Percentiles rank a stretch among this genome's conserved stretches.
Evolutionary conservation across 2,329 filamentous ascomycete genomes (phyloP).

Genomic region (Talaromyces albobiverticillius): DNA sequence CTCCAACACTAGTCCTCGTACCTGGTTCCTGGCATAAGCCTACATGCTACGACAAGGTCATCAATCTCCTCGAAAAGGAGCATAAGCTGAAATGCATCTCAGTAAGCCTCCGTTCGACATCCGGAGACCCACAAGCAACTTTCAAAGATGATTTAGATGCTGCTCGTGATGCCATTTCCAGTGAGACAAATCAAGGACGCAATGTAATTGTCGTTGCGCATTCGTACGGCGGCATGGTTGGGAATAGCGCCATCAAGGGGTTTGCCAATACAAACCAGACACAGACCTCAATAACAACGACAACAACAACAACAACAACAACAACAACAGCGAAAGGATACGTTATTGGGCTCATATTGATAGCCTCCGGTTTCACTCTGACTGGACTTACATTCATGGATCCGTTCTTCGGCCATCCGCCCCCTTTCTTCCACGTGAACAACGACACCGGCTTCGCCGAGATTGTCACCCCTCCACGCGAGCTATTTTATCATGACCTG

Average conservation of each 20-base stretch:
- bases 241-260: constrained; percentile 46
- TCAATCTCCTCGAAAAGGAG: constrained; percentile 30
- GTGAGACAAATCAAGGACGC: constrained; percentile 35
- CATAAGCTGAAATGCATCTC: constrained; percentile 31
- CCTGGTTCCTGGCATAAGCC: constrained; percentile 50
- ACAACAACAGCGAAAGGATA: too few species aligned
- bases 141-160: constrained; percentile 45
- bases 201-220: constrained; percentile 50
- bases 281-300: too few species aligned
- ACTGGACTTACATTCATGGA: constrained; percentile 43
- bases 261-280: constrained; percentile 35
- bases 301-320: too few species aligned
- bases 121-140: constrained; percentile 31
- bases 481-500: constrained; percentile 53
- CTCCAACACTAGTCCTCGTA: constrained; percentile 45
- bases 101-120: constrained; percentile 41
- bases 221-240: constrained; percentile 51
- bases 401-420: constrained; percentile 40
- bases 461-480: constrained; percentile 33
- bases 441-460: constrained; percentile 42
- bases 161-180: constrained; percentile 33
- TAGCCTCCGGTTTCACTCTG: constrained; percentile 45
- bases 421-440: constrained; percentile 42
- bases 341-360: constrained; percentile 46
- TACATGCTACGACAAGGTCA: constrained; percentile 36